Conservation (phyloP, 495 filamentous ascomycete genomes). For the Lindgomyces ingoldianus region DNA sequence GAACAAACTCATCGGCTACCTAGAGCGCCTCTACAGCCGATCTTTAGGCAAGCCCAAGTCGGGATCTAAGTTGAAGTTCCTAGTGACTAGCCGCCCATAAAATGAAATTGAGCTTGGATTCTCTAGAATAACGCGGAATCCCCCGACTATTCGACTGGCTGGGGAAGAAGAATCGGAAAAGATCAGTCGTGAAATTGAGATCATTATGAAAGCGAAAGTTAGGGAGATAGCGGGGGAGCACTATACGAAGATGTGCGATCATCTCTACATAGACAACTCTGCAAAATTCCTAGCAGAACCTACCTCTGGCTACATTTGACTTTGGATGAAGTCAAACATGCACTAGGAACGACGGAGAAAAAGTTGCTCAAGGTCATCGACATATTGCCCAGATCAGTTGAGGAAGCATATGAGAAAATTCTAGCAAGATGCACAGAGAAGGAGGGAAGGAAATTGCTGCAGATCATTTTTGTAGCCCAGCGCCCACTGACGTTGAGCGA, state of each 20-base stretch:
- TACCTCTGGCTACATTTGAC: slow-evolving; percentile 18
- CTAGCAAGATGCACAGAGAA: neutral
- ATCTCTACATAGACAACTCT: neutral
- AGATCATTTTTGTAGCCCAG: neutral
- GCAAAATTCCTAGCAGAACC: slow-evolving; percentile 5
- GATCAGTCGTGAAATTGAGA: slow-evolving; percentile 20
- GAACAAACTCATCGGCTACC: slow-evolving; percentile 24
- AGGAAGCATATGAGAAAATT: neutral
- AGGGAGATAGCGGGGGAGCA: neutral
- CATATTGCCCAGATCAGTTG: neutral
- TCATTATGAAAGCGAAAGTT: neutral
- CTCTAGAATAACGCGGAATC: slow-evolving; percentile 13
- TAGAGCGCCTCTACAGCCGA: slow-evolving; percentile 26
- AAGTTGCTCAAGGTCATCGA: neutral
- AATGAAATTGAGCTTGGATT: slow-evolving; percentile 45
- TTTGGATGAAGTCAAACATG: neutral
- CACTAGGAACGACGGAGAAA: neutral
- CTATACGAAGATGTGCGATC: neutral
- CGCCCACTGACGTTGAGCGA: neutral
- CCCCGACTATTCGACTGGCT: slow-evolving; percentile 8
- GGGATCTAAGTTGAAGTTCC: slow-evolving; percentile 49
- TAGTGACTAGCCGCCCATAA: slow-evolving; percentile 56
- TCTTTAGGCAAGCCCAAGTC: neutral
- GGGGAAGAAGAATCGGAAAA: neutral
- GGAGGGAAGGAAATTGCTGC: neutral